Conservation (phyloP, 1,284 basidiomycete genomes). For the Wolfiporia cocos region DNA sequence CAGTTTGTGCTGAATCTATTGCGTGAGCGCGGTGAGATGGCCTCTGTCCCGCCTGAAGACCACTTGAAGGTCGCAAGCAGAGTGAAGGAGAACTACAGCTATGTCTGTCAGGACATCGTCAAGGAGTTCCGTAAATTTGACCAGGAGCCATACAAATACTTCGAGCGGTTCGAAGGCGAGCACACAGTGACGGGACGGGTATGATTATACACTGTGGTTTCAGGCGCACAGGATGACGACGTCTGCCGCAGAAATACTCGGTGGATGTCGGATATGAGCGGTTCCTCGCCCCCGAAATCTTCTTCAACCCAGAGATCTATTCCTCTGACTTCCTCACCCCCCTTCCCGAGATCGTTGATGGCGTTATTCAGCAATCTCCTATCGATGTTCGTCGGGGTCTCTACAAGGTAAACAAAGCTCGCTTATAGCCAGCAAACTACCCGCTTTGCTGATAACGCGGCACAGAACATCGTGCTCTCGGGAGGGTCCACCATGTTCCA, state of each 20-base stretch:
- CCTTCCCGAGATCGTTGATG: slow-evolving; percentile 94
- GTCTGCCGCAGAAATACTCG: slow-evolving; percentile 64
- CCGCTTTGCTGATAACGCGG: slow-evolving; percentile 1
- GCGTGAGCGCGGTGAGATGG: slow-evolving; percentile 92
- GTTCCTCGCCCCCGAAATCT: slow-evolving; percentile 98
- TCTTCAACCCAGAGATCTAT: slow-evolving; percentile 99
- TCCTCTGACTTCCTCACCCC: slow-evolving; percentile 98
- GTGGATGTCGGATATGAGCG: slow-evolving; percentile 98
- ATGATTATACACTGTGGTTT: slow-evolving; percentile 24
- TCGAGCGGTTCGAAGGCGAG: slow-evolving; percentile 92
- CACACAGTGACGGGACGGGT: slow-evolving; percentile 90
- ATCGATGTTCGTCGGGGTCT: slow-evolving; percentile 93
- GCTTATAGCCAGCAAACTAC: neutral
- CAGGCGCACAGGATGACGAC: slow-evolving; percentile 1
- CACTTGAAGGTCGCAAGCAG: slow-evolving; percentile 88
- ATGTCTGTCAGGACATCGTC: slow-evolving; percentile 99
- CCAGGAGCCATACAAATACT: slow-evolving; percentile 93
- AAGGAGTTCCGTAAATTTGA: slow-evolving; percentile 99
- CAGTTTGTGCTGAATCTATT: slow-evolving; percentile 97
- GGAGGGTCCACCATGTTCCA: slow-evolving; percentile 99
- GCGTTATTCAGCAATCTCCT: slow-evolving; percentile 93
- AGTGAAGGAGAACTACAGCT: slow-evolving; percentile 98
- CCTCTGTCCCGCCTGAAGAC: slow-evolving; percentile 92
- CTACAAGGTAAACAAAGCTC: slow-evolving; percentile 68
- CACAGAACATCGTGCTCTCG: slow-evolving; percentile 86